Base-by-base conservation (phyloP, 2,329 filamentous ascomycete genomes). In the Acephala macrosclerotiorum region DNA sequence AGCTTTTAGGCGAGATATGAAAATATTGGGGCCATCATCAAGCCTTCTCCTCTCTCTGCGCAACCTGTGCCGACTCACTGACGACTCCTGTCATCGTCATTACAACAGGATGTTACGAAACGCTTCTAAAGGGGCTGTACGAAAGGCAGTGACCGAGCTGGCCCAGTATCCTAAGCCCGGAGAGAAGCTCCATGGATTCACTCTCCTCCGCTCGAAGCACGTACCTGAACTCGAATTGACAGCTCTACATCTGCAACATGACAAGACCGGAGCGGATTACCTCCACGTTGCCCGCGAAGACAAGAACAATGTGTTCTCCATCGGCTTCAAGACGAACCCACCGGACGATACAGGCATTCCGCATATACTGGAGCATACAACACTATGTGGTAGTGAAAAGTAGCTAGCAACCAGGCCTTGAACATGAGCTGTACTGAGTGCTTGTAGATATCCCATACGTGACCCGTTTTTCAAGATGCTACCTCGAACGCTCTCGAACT, bases 381-480 rank as follows among this genome's bases (percentile, higher is more conserved):
- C 96, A 1, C 83, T 99, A 51, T 99, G 96, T 76, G 96, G 96
- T 25, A 98, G 95, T 76, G 85, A 97, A 78, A 97, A 96, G 90
- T 97, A 81, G 74, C 82, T 74, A 40, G 29, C 25, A 26, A 18
- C 64, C 66, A 55, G 12, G 60, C 56, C 38, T 62, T 42, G 57
- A 26, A 51, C 57, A 58, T 53, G 56, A 62, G 40, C 49, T 65
- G 69, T 70, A 63, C 77, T 80, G 65, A 81, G 66, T 56, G n/a
- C 18, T 55, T 65, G 60, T 76, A 95, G 92, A 78, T 97, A 94
- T 77, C 96, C 96, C n/a, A 95, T 99, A 65, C 93, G 96, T 68
- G 96, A 99, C 76, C 96, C 96, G 0, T 99, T 99, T 84, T 99
- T 99, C 85, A 99, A 98, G 86, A 99, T 99, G 96, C 87, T 99